Percentiles rank a stretch among this genome's conserved stretches.
Evolutionary conservation across 2,329 filamentous ascomycete species (phyloP).

Genomic region (Aspergillus arachidicola): DNA sequence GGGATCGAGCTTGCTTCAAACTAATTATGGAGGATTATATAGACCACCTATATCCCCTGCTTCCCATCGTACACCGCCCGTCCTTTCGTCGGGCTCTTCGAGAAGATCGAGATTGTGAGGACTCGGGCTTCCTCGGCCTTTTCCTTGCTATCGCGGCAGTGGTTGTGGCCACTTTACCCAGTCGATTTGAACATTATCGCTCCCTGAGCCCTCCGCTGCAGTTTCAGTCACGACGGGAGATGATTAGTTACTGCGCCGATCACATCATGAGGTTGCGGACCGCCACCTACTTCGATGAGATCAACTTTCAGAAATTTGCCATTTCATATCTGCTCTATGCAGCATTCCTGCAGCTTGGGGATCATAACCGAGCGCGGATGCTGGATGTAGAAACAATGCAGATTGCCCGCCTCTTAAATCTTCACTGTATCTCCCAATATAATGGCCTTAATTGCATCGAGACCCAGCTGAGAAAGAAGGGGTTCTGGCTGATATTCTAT

Average conservation of each 20-base stretch:
- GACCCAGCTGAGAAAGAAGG: constrained; percentile 40
- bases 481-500: constrained; percentile 42
- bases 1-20: constrained; percentile 15
- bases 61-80: constrained; percentile 19
- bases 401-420: constrained; percentile 32
- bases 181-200: constrained; percentile 14
- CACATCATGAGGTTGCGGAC: constrained; percentile 12
- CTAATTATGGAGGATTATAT: constrained; percentile 22
- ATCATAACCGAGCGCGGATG: constrained; percentile 41
- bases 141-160: constrained; percentile 14
- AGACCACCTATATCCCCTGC: constrained; percentile 15
- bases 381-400: constrained; percentile 40
- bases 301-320: constrained; percentile 40
- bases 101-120: constrained; percentile 9
- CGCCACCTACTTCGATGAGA: constrained; percentile 20
- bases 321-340: constrained; percentile 36
- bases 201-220: constrained; percentile 2
- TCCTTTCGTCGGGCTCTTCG: constrained; percentile 15
- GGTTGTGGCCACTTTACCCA: constrained; percentile 18
- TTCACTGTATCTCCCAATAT: constrained; percentile 37
- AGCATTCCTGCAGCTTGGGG: constrained; percentile 39
- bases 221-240: constrained; percentile 15
- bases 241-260: constrained; percentile 16
- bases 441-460: constrained; percentile 36
- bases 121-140: constrained; percentile 14